Base-by-base conservation (phyloP, 1,284 basidiomycete species). In the Marasmius sp. region DNA sequence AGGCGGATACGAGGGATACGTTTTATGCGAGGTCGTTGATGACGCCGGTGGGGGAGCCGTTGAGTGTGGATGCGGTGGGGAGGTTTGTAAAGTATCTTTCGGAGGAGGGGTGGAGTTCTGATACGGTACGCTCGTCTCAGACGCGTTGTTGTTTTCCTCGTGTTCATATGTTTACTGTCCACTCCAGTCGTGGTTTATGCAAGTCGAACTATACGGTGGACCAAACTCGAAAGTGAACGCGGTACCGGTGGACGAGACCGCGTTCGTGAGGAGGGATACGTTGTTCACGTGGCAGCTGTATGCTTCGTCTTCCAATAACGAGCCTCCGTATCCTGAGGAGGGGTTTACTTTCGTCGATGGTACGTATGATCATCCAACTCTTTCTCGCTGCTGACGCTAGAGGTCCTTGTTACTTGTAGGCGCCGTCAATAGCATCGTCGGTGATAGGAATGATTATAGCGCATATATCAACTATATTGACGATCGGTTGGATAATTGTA, bases 11-110 rank as follows among this genome's bases (percentile, higher is more conserved):
- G 9, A 45, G 34, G 18, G 67, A 68, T 56, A 72, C 70, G 1
- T 74, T 74, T 63, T 73, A 69, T 51, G 72, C 71, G 12, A 74
- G 73, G 58, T 64, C 63, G n/a, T 36, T 67, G 4, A 60, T 67
- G 48, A 18, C 66, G 1, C 68, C 68, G 1, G 55, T 65, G 37
- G 59, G 45, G 1, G 56, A 62, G 7, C 68, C 67, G 2, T 61
- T 71, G 64, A 55, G 56, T 8, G 9, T 27, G 0, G 61, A 61
- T 8, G 66, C 70, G 3, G 58, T 60, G 8, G 55, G 27, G 11
- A 50, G 64, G 8, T 69, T 68, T 53, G 61, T 65, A 62, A 38
- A 57, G 14, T 63, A 59, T 55, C 41, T 70, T 22, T 64, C 66
- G 0, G 60, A 59, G 22, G 60, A 70, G 50, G 69, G 69, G 3